These are phyloP conservation scores for Phyllostachys edulis DNA, from an alignment of 176 grass and related monocot species.

Conservation along the genomic window DNA sequence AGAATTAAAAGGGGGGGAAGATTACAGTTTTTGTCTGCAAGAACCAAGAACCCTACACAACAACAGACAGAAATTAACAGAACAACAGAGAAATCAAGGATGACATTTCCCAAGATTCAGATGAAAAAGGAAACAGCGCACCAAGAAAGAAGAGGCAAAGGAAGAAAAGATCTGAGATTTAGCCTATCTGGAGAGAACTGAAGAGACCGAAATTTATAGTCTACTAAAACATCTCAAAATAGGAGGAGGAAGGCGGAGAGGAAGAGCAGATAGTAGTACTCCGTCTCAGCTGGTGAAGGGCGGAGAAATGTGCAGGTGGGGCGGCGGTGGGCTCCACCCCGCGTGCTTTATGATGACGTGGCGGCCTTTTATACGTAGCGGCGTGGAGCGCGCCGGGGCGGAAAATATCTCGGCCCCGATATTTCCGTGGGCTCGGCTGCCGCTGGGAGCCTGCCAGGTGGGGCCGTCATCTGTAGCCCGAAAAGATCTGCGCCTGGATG, in stretches of 20 bases:
- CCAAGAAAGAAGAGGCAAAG: background rate
- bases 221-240: background rate
- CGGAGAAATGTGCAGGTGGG: background rate
- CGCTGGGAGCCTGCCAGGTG: background rate
- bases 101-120: background rate
- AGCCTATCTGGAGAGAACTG: background rate
- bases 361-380: slow-evolving; percentile 48
- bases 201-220: background rate
- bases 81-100: background rate
- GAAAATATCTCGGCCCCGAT: slow-evolving; percentile 42
- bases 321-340: background rate
- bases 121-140: background rate
- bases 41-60: background rate
- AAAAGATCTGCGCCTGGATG: slow-evolving; percentile 41
- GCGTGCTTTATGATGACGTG: slow-evolving; percentile 37
- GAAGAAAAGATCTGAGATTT: background rate
- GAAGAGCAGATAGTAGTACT: background rate
- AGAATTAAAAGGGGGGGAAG: background rate
- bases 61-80: background rate
- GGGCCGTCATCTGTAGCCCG: background rate
- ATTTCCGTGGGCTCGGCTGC: background rate
- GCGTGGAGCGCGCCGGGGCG: background rate
- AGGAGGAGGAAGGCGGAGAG: background rate
- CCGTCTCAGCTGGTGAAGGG: background rate
- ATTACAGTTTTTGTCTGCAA: background rate